Base-by-base conservation (phyloP, 2,329 filamentous ascomycete genomes). In the Microcera coccophila region DNA sequence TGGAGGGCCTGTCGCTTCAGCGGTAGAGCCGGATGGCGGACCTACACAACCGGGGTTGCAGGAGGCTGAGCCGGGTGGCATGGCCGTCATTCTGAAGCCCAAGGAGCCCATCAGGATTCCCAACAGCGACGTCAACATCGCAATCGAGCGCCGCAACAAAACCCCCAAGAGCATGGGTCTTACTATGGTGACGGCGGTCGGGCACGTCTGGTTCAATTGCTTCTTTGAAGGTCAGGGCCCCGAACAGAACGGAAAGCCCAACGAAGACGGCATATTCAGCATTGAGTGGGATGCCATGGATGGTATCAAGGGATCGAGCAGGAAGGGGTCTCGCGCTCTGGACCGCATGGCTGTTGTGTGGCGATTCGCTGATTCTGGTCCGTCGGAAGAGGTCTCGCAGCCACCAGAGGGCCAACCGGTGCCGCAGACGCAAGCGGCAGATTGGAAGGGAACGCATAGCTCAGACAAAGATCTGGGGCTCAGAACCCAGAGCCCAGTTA, bases 141-240 rank as follows among this genome's bases (percentile, higher is more conserved):
- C 90, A 38, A 81, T 96, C 18, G 90, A 97, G 67, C 80, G 89
- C 7, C 82, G 90, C 26, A 95, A 90, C 66, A 86, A 84, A 58
- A 82, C 86, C 2, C 78, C 79, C 4, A 87, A 86, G 57, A 80
- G 79, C 9, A 84, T 93, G 65, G 85, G 89, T 1, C 79, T 88
- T 53, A 90, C 88, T 1, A 88, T 97, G 82, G 89, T 96, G 3
- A 95, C 91, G 0, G 84, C 90, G 0, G 84, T 97, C 9, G 90
- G 90, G 0, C 91, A 97, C 59, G 87, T 95, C 14, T 98, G 93
- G 93, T 95, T 96, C 73, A 98, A 98, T 60, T 74, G 83, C 2
- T 97, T 83, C 66, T 97, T 97, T 57, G 93, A 97, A 67, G 90
- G 90, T 34, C 71, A 79, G 16, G 85, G 86, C 0, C 82, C 85